Evolutionary conservation across 768 basidiomycete species (phyloP), one percentile per base, ranked within the genome.

Genomic region (Russula lepida): DNA sequence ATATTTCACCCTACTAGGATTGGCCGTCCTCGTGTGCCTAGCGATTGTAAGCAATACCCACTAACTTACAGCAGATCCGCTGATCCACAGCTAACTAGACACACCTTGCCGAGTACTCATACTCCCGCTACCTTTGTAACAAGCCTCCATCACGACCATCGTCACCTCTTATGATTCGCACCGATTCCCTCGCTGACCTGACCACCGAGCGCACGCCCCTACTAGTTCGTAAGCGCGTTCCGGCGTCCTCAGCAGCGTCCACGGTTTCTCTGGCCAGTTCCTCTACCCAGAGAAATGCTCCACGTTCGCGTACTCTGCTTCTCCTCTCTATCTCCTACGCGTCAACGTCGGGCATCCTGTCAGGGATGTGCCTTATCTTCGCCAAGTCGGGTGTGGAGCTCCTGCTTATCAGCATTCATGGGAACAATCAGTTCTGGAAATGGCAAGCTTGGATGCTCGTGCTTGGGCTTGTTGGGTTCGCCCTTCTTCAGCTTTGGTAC

Each of bases 311-410:
- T 32, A 84, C 81, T 12, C 79, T 82, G 1, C 71, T 89, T 1
- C 73, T 88, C 60, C 73, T 93, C 47, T 89, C 92, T 12, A 78
- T 93, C 49, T 89, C 90, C 1, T 98, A 90, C 71, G 88, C 93
- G 17, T 90, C 90, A 13, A 82, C 86, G 54, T 92, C 89, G 4
- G 94, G 94, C 0, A 92, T 90, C 23, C 76, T 95, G 28, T 90
- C 88, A 4, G 94, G 94, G 25, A 89, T 98, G 84, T 95, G 92
- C 70, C 76, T 98, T 27, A 78, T 98, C 17, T 90, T 95, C 64
- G 94, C 94, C 17, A 98, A 98, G 76, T 91, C 91, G 62, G 93
- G 91, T 3, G 89, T 94, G 12, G 92, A 95, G 73, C 77, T 98
- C 9, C 77, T 95, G 8, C 74, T 98, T 59, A 74, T 94, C 35